Base-by-base conservation (phyloP, 2,329 filamentous ascomycete species). In the Neocatenulostroma microsporum region DNA sequence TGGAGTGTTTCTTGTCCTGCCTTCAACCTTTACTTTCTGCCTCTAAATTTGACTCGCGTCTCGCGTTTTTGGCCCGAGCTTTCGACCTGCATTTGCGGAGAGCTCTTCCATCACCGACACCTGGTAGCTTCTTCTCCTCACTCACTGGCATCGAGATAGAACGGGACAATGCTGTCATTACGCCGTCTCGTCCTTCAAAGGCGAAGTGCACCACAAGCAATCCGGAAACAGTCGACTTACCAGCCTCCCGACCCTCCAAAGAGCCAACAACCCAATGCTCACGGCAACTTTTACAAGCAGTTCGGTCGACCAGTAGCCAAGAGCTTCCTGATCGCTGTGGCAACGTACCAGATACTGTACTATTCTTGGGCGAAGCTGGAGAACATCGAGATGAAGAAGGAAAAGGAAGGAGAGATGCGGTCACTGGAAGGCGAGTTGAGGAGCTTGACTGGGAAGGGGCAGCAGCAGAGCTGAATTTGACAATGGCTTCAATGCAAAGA, bases 321-420 rank as follows among this genome's bases (percentile, higher is more conserved):
- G 63, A 78, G 78, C 36, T 74, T 85, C 47, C 69, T 89, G 24
- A 72, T 82, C 54, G 82, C 84, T 36, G 73, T 87, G 37, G 78
- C 85, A 54, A 82, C 80, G 2, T 91, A 89, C 59, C 84, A 91
- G 62, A 51, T 83, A n/a, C 62, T 73, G 11, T 89, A 88, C 62
- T 85, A 76, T 66, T 65, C 64, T 11, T 91, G 84, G 84, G 57
- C 75, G 24, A 84, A 80, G 61, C 68, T 89, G 34, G 84, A 88
- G 60, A 73, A 74, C 21, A 71, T 84, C 36, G 84, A 91, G 63
- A 67, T 74, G 39, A 77, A 73, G 53, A 63, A 65, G 14, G 67
- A 77, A 29, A 74, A 73, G 48, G 62, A 73, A 48, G 71, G 37
- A 4, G 52, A 55, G 40, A 36, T 56, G 18, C 36, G 40, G 24